phyloP scores from a whole-genome alignment of 441 rosid species.

The Capsella rubella region DNA sequence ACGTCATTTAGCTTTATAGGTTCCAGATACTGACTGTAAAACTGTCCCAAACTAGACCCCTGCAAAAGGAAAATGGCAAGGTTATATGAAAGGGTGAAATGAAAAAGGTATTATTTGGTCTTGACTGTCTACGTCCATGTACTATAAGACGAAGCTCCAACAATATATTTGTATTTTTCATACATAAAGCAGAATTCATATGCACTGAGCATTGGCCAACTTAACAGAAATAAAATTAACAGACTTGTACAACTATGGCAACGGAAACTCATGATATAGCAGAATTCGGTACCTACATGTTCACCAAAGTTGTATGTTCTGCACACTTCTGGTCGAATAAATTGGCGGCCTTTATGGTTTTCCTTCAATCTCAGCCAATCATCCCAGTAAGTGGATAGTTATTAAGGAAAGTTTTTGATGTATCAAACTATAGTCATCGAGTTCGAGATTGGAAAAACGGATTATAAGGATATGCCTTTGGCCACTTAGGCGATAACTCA shows the following conservation, averaged over 20 bases:
- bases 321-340: slow-evolving; percentile 96
- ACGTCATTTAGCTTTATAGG: slow-evolving; percentile 92
- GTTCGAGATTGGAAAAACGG: slow-evolving; percentile 30
- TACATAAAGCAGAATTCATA: slow-evolving; percentile 20
- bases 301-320: slow-evolving; percentile 98
- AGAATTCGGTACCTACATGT: slow-evolving; percentile 67
- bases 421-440: slow-evolving; percentile 28
- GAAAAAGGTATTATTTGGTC: slow-evolving; percentile 3
- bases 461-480: slow-evolving; percentile 95
- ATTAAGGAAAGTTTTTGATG: slow-evolving; percentile 64
- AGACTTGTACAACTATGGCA: slow-evolving; percentile 29
- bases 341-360: slow-evolving; percentile 89
- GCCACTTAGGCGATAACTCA: slow-evolving; percentile 99
- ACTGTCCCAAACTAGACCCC: slow-evolving; percentile 99
- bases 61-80: slow-evolving; percentile 42
- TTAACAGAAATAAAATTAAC: slow-evolving; percentile 10
- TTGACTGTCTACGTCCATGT: slow-evolving; percentile 23
- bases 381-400: slow-evolving; percentile 91
- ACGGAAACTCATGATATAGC: slow-evolving; percentile 25
- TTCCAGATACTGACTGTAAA: slow-evolving; percentile 81
- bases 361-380: slow-evolving; percentile 97
- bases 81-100: slow-evolving; percentile 8
- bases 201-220: slow-evolving; percentile 6
- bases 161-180: slow-evolving; percentile 18
- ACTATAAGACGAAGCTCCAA: slow-evolving; percentile 32